Evolutionary conservation across 306 rosid genomes (phyloP).

Genomic region (Prunus armeniaca): DNA sequence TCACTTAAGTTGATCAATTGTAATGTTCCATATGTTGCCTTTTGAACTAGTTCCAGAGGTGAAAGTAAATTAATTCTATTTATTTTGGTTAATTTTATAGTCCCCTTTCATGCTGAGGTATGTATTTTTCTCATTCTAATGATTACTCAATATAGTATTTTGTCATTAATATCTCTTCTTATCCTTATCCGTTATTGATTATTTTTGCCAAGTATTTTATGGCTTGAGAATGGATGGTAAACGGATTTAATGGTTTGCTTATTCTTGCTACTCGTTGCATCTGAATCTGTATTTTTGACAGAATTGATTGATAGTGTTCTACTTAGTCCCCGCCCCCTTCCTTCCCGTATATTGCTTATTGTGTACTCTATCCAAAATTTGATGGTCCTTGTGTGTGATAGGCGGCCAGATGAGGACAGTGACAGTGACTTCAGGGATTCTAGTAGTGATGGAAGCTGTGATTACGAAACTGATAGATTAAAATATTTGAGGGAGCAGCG

Average conservation of each 20-base stretch:
- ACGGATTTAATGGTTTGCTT: neutral
- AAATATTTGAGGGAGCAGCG: slow-evolving; percentile 45
- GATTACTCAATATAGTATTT: neutral
- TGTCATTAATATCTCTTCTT: neutral
- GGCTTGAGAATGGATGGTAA: neutral
- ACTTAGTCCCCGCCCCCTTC: neutral
- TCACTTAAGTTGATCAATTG: neutral
- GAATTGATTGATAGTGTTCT: neutral
- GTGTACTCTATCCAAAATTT: neutral
- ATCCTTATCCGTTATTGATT: neutral
- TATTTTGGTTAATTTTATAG: neutral
- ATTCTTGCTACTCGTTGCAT: neutral
- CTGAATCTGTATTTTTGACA: neutral
- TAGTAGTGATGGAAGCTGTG: slow-evolving; percentile 88
- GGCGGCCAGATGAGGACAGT: slow-evolving; percentile 81
- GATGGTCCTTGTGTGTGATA: slow-evolving; percentile 27
- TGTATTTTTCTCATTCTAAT: neutral
- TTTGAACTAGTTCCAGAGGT: no score
- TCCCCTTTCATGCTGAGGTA: no score
- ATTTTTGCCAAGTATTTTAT: neutral
- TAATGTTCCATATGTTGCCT: neutral
- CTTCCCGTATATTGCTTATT: neutral
- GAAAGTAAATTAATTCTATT: neutral
- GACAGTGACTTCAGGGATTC: slow-evolving; percentile 85
- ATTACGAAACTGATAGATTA: slow-evolving; percentile 54